These are phyloP conservation scores for Lactifluus rugatus DNA, from an alignment of 768 basidiomycete genomes.

Conservation along the genomic window DNA sequence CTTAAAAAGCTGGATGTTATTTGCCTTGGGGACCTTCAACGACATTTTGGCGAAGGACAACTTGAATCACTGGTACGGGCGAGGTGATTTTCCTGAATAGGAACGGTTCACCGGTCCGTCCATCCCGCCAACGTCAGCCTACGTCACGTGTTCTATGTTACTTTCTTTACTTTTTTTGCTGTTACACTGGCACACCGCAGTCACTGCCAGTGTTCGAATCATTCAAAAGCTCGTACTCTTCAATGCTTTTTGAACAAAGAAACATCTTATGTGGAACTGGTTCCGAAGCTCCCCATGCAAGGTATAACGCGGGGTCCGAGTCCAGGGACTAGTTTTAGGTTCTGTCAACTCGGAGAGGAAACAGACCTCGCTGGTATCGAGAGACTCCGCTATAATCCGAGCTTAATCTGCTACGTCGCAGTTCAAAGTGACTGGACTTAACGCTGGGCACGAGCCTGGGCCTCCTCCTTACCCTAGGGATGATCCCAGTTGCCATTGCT, in stretches of 20 bases:
- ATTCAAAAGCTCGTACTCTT: neutral
- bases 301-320: neutral
- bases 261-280: neutral
- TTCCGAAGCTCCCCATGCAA: neutral
- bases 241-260: neutral
- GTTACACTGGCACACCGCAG: too few relatives aligned
- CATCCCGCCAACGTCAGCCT: neutral
- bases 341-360: neutral
- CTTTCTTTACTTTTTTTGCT: too few relatives aligned
- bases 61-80: neutral
- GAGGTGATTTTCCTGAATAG: neutral
- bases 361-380: neutral
- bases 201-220: too few relatives aligned
- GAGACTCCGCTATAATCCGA: neutral
- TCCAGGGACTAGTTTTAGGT: constrained; percentile 2
- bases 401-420: neutral
- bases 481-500: neutral
- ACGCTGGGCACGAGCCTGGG: neutral
- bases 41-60: constrained; percentile 45
- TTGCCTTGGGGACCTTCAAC: constrained; percentile 86
- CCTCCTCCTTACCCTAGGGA: neutral
- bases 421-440: neutral
- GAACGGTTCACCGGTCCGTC: neutral
- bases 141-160: too few relatives aligned
- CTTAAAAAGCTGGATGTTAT: constrained; percentile 89